These are phyloP conservation scores for Phytophthora multivora DNA, from an alignment of 352 stramenopile genomes.

Conservation along the genomic window DNA sequence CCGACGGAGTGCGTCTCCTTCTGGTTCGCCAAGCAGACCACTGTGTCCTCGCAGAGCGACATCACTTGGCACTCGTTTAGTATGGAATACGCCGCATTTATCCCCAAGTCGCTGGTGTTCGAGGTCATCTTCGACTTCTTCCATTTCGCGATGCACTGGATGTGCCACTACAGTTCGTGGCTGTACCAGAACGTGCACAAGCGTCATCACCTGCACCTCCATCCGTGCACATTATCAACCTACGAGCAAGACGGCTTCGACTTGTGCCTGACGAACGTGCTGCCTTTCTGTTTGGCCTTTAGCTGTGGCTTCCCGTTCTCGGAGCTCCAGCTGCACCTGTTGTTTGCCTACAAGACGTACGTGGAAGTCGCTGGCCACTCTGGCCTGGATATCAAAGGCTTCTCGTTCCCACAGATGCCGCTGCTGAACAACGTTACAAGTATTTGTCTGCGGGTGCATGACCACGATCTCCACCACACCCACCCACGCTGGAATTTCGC, in stretches of 20 bases:
- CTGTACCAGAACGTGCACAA: constrained; percentile 87
- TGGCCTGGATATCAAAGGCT: constrained; percentile 82
- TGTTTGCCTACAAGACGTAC: constrained; percentile 91
- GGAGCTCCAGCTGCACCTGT: constrained; percentile 63
- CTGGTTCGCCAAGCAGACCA: constrained; percentile 41
- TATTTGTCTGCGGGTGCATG: constrained; percentile 75
- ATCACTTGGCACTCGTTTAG: constrained; percentile 36
- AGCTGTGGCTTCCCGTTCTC: constrained; percentile 53
- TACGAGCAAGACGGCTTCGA: constrained; percentile 86
- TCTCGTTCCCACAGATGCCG: constrained; percentile 86
- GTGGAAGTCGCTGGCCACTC: constrained; percentile 87
- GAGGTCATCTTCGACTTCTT: constrained; percentile 89
- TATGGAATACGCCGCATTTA: constrained; percentile 60
- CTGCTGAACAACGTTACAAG: constrained; percentile 48
- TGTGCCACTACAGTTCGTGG: constrained; percentile 65
- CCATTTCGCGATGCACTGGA: constrained; percentile 81
- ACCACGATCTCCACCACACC: constrained; percentile 89
- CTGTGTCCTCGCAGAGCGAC: not conserved
- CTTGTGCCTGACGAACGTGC: constrained; percentile 74
- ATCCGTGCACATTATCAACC: constrained; percentile 79
- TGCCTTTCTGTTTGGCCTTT: constrained; percentile 68
- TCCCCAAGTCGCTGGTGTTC: constrained; percentile 86
- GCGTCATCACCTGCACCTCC: constrained; percentile 76
- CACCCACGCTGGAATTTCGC: constrained; percentile 86
- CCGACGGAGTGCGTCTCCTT: constrained; percentile 75